Evolutionary conservation across 805 yeast species (phyloP), one percentile per base, ranked within the genome.

Genomic region (Yarrowia bubula): DNA sequence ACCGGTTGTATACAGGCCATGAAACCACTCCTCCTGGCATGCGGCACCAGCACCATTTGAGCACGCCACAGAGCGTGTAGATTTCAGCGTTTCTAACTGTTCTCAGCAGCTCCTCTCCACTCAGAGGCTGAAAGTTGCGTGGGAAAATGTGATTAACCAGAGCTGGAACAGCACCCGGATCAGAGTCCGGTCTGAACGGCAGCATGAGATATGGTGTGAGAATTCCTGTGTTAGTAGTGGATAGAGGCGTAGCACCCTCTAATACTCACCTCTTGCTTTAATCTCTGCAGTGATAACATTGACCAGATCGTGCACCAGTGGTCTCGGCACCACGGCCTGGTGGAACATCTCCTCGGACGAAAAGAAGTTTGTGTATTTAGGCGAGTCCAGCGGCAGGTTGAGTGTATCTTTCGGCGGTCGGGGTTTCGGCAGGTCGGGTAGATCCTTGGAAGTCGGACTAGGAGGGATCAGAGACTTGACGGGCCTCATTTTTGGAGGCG

Each of bases 11-110:
- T 0, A 90, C 85, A 65, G 86, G 88, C 96, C 96, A 91, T 0
- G 96, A 95, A 48, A 92, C 85, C 35, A 92, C 81, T 69, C 92
- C 90, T 67, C 84, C 83, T 65, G 86, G 87, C 18, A 92, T 75
- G 66, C 98, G 79, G 67, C 92, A 84, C 98, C 98, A 92, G 51
- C 90, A 79, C 76, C 89, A 92, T 73, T 90, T 91, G 66, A 92
- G 78, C 0, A 87, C 87, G 65, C 90, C 83, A 41, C 89, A 84
- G 44, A 92, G 76, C 1, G 92, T 87, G 73, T 66, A 60, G 50
- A 85, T 90, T 69, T 89, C 91, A 0, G 86, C 80, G 58, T 77
- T 71, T 55, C 79, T 74, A 5, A 89, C 78, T 1, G 81, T 77
- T 32, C 78, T 74, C 42, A 78, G 76, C 43, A 84, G 71, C 5